phyloP scores from a whole-genome alignment of 768 basidiomycete species.

The Auricularia sp. region DNA sequence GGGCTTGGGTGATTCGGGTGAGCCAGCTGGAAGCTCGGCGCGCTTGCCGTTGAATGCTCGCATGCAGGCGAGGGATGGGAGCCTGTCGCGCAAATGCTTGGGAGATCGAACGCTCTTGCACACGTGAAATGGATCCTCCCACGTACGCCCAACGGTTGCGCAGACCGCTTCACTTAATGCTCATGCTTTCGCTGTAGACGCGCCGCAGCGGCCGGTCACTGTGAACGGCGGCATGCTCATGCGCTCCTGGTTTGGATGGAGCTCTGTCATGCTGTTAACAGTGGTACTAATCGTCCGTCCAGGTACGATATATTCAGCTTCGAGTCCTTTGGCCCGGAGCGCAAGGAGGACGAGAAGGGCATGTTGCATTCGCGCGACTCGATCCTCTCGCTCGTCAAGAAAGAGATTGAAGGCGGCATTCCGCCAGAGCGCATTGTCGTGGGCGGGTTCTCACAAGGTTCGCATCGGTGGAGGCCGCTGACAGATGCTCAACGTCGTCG shows the following conservation, averaged over 20 bases:
- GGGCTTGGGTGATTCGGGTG: conserved; percentile 64
- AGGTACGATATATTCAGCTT: conserved; percentile 77
- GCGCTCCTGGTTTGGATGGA: conserved; percentile 55
- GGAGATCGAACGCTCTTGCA: conserved; percentile 39
- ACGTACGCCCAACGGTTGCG: conserved; percentile 41
- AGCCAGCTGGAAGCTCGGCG: too few relatives aligned
- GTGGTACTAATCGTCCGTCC: conserved; percentile 3
- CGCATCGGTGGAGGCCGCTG: background rate
- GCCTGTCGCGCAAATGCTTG: conserved; percentile 63
- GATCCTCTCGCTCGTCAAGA: conserved; percentile 60
- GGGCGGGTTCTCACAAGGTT: conserved; percentile 87
- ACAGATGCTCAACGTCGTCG: background rate
- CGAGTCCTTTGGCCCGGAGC: conserved; percentile 21
- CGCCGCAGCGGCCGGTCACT: conserved; percentile 53
- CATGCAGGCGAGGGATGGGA: conserved; percentile 51
- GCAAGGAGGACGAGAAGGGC: conserved; percentile 61
- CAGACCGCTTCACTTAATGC: too few relatives aligned
- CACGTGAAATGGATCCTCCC: conserved; percentile 90
- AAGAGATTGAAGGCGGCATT: conserved; percentile 65
- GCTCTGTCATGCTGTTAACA: background rate
- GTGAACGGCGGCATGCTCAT: conserved; percentile 65
- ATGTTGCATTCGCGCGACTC: conserved; percentile 56
- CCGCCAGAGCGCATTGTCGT: conserved; percentile 64
- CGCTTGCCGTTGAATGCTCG: background rate
- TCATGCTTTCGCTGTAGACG: conserved; percentile 14